phyloP scores from a whole-genome alignment of 257 asterid species.

The Solanum clarkiae region DNA sequence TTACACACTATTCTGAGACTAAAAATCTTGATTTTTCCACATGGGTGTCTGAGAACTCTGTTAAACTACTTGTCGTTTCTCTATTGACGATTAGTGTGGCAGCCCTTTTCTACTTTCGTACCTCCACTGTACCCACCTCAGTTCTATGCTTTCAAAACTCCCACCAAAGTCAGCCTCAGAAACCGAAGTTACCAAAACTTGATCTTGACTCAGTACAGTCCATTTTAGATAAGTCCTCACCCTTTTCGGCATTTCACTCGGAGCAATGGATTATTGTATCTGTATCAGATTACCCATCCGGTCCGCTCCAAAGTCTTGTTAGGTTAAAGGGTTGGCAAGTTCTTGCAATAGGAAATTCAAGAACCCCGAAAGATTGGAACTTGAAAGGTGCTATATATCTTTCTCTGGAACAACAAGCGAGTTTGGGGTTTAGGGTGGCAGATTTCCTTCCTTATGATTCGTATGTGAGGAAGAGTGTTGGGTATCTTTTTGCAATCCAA shows the following conservation, averaged over 20 bases:
- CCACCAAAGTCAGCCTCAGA: conserved; percentile 45
- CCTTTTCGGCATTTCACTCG: conserved; percentile 56
- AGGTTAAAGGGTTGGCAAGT: conserved; percentile 87
- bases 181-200: conserved; percentile 54
- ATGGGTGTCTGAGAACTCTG: conserved; percentile 62
- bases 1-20: conserved; percentile 7
- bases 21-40: conserved; percentile 56
- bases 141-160: conserved; percentile 62
- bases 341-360: conserved; percentile 86
- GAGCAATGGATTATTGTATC: conserved; percentile 91
- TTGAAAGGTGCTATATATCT: conserved; percentile 75
- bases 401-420: conserved; percentile 82
- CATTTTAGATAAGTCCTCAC: conserved; percentile 50
- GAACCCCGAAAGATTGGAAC: conserved; percentile 79
- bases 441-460: conserved; percentile 96
- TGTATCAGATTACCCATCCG: conserved; percentile 71
- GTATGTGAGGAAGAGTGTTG: conserved; percentile 74
- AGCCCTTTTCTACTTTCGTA: conserved; percentile 61
- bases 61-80: conserved; percentile 39
- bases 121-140: conserved; percentile 53
- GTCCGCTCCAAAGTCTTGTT: conserved; percentile 33
- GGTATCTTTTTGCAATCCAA: conserved; percentile 84
- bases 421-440: conserved; percentile 66
- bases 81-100: conserved; percentile 63
- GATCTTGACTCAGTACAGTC: conserved; percentile 52